phyloP scores from a whole-genome alignment of 2,329 filamentous ascomycete species.

The Paraconiothyrium brasiliense region DNA sequence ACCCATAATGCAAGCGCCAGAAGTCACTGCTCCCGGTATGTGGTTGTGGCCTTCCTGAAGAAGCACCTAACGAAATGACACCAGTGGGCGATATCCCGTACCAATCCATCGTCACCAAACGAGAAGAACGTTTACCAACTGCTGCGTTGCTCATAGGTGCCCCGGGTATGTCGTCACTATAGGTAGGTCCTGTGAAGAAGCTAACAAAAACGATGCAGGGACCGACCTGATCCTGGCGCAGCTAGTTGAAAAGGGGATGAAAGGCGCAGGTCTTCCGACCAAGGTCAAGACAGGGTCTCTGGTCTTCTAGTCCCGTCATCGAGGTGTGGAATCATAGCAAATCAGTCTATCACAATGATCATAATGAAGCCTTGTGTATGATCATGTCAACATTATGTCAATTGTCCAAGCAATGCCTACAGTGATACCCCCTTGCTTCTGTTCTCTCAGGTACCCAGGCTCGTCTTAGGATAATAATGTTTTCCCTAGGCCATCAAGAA shows the following conservation, averaged over 20 bases:
- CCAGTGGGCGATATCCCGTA: conserved; percentile 4
- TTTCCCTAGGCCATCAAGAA: too few relatives aligned
- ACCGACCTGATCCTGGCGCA: not conserved
- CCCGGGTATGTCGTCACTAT: not conserved
- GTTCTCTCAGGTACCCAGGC: too few relatives aligned
- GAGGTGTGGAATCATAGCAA: too few relatives aligned
- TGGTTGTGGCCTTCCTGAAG: not conserved
- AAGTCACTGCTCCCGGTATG: conserved; percentile 10
- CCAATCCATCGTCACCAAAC: not conserved
- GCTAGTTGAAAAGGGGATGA: conserved; percentile 2
- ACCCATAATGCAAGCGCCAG: not conserved
- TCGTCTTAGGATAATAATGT: too few relatives aligned
- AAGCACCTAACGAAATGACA: not conserved
- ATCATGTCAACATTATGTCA: too few relatives aligned
- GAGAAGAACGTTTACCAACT: not conserved
- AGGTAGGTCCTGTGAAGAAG: not conserved
- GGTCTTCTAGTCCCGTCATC: not conserved
- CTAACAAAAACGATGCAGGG: not conserved
- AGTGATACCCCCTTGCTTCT: too few relatives aligned
- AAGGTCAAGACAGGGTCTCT: not conserved
- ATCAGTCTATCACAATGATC: too few relatives aligned
- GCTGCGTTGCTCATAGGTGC: not conserved
- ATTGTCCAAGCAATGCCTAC: too few relatives aligned
- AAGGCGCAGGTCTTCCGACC: not conserved
- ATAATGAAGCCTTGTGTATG: too few relatives aligned